Evolutionary conservation across 768 basidiomycete genomes (phyloP).

Genomic region (Termitomyces eurrhizus): DNA sequence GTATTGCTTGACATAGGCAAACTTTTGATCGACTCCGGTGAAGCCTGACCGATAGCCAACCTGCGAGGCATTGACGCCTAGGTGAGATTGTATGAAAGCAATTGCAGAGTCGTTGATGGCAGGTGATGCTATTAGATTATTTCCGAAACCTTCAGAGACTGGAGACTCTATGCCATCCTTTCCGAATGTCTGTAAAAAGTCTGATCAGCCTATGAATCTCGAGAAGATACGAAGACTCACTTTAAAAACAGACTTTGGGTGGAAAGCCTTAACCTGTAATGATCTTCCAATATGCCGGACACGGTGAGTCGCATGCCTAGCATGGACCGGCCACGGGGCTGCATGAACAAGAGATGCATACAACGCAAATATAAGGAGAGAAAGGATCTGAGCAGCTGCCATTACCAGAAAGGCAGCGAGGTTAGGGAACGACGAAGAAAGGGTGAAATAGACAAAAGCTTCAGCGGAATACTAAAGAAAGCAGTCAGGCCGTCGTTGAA

Average conservation of each 20-base stretch:
- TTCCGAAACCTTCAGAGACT: constrained; percentile 11
- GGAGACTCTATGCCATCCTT: constrained; percentile 21
- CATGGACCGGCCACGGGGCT: constrained; percentile 27
- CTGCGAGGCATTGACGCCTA: constrained; percentile 18
- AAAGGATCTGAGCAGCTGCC: constrained; percentile 23
- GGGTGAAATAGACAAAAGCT: constrained; percentile 2
- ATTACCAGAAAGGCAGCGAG: constrained; percentile 23
- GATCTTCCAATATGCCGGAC: constrained; percentile 23
- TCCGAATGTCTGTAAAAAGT: constrained; percentile 21
- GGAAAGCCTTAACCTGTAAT: constrained; percentile 22
- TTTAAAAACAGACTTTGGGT: constrained; percentile 22
- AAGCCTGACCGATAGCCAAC: constrained; percentile 22
- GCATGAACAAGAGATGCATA: constrained; percentile 21
- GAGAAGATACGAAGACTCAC: constrained; percentile 8
- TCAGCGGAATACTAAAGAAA: neutral
- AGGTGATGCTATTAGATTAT: constrained; percentile 13
- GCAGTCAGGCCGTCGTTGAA: neutral
- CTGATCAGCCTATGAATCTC: neutral
- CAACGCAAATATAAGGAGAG: constrained; percentile 22
- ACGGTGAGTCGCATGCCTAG: constrained; percentile 28
- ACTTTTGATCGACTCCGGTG: constrained; percentile 14
- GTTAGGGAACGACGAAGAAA: constrained; percentile 8
- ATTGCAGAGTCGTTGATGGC: constrained; percentile 26
- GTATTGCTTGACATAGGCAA: constrained; percentile 29
- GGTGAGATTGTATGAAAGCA: constrained; percentile 24